Evolutionary conservation across 805 yeast species (phyloP), one percentile per base, ranked within the genome.

Genomic region (Saturnispora dispora): DNA sequence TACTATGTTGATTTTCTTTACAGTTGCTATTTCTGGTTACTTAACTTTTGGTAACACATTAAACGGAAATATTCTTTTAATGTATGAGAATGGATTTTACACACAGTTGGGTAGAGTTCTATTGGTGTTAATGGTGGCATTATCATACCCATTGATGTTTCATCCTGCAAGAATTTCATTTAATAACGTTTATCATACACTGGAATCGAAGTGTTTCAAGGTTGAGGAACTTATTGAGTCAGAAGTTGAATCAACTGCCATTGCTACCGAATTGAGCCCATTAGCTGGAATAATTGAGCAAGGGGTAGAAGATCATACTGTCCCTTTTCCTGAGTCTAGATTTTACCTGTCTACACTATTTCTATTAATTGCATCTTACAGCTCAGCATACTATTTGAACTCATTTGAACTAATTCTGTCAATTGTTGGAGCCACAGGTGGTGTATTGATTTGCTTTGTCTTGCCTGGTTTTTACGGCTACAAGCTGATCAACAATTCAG

Each of bases 361-460:
- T 0, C 68, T 85, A 37, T 66, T 81, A 4, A 2, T 72, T 0
- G 55, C 63, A 2, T 74, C 84, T 0, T 85, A 83, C 59, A 53
- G 73, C 0, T 65, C 80, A 15, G 88, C 95, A 0, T 64, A 81
- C 1, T 64, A 78, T 9, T 76, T 85, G 9, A 69, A 73, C 1
- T 82, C 88, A 0, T 79, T 85, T 60, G 90, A 84, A 49, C 73
- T 77, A 35, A 85, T 85, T 4, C 66, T 85, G 46, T 79, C 91
- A 1, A 68, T 85, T 48, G 89, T 85, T 9, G 95, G 95, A 3
- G 84, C 90, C 5, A 85, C 93, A 0, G 95, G 95, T 0, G 85
- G 90, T 4, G 86, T 90, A 0, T 72, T 88, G 25, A 85, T 85
- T 47, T 81, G 88, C 23, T 85, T 85, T 64, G 83, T 84, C 9